phyloP scores from a whole-genome alignment of 75 land plant genomes.

The Pinus tabuliformis region DNA sequence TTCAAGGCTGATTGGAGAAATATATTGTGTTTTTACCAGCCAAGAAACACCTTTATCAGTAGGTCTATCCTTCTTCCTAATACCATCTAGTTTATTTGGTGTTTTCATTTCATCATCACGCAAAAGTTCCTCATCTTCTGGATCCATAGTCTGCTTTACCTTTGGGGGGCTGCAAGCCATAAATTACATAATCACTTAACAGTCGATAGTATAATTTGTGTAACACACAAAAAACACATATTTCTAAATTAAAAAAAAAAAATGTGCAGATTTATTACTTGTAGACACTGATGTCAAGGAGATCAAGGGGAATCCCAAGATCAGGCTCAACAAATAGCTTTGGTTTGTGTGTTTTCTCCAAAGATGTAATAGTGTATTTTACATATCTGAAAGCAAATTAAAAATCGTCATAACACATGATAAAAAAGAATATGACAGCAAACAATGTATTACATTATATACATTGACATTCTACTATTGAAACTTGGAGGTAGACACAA shows the following conservation, averaged over 20 bases:
- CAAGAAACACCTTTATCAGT: constrained; percentile 97
- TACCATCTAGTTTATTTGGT: constrained; percentile 58
- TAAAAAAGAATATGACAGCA: neutral
- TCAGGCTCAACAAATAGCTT: constrained; percentile 80
- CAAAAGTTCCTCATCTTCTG: constrained; percentile 91
- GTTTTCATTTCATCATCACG: constrained; percentile 67
- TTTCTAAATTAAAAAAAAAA: neutral
- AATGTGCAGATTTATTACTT: constrained; percentile 48
- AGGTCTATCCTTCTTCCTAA: constrained; percentile 81
- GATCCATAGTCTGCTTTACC: constrained; percentile 53
- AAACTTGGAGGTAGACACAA: neutral
- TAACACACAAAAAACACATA: neutral
- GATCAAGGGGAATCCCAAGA: constrained; percentile 95
- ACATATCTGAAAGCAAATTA: constrained; percentile 57
- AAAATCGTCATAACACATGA: constrained; percentile 1
- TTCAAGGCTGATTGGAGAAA: constrained; percentile 90
- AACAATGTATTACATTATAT: neutral
- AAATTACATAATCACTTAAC: constrained; percentile 1
- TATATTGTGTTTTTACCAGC: constrained; percentile 96
- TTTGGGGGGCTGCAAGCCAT: constrained; percentile 30
- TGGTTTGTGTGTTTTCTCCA: constrained; percentile 87
- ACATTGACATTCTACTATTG: neutral
- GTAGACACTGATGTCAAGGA: constrained; percentile 91
- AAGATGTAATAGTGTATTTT: constrained; percentile 73
- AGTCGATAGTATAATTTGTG: neutral